These are phyloP conservation scores for Aureobasidium sp. DNA, from an alignment of 2,329 filamentous ascomycete genomes.

Conservation along the genomic window DNA sequence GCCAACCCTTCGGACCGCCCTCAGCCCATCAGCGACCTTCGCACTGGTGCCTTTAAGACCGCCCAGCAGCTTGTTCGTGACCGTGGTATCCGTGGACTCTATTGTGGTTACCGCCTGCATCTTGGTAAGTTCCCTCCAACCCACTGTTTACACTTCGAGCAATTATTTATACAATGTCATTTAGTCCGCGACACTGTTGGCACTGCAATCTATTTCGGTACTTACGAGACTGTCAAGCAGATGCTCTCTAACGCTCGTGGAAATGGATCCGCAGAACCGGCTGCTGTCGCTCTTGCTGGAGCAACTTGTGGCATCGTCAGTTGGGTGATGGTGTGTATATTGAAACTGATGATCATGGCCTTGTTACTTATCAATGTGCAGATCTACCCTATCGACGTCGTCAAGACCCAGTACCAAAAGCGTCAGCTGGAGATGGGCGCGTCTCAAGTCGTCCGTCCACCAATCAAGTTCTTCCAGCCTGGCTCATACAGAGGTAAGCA, in stretches of 20 bases:
- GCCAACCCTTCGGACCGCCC: constrained; percentile 13
- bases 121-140: constrained; percentile 51
- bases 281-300: constrained; percentile 70
- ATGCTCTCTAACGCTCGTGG: constrained; percentile 69
- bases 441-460: constrained; percentile 54
- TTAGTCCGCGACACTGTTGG: constrained; percentile 75
- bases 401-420: constrained; percentile 79
- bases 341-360: not conserved
- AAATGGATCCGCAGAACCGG: constrained; percentile 66
- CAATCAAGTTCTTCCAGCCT: constrained; percentile 69
- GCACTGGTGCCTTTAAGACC: constrained; percentile 40
- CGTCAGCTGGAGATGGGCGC: constrained; percentile 66
- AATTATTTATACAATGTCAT: not conserved
- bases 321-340: constrained; percentile 63
- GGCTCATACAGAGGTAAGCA: constrained; percentile 68
- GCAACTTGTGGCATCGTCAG: constrained; percentile 77
- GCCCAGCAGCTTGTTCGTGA: constrained; percentile 71
- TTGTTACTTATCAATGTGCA: constrained; percentile 19
- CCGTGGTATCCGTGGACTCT: constrained; percentile 65
- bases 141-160: not conserved
- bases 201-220: constrained; percentile 81
- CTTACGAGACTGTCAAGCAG: constrained; percentile 82
- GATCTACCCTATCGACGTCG: constrained; percentile 64
- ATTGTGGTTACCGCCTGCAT: constrained; percentile 74
- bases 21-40: constrained; percentile 17